Percentiles rank a stretch among this genome's conserved stretches.
Conservation (phyloP, 805 yeast genomes). For the Kodamaea fukazawae region DNA sequence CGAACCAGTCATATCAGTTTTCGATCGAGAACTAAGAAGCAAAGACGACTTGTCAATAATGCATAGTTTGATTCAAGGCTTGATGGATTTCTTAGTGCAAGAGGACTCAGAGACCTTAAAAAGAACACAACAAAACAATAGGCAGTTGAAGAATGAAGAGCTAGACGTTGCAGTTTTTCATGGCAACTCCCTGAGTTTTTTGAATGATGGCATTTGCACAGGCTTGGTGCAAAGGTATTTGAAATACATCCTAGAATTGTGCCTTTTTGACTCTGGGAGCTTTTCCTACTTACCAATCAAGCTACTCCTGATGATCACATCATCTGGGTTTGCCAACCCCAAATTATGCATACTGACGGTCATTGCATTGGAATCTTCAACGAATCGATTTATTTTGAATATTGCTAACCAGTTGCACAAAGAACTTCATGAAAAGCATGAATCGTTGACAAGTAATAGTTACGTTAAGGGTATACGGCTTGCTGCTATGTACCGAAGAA, state of each 20-base stretch:
- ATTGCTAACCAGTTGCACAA: slow-evolving; percentile 53
- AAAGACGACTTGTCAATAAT: slow-evolving; percentile 39
- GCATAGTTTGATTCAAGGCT: slow-evolving; percentile 52
- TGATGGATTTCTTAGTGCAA: slow-evolving; percentile 53
- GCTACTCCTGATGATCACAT: slow-evolving; percentile 54
- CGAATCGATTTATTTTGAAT: slow-evolving; percentile 37
- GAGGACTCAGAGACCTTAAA: slow-evolving; percentile 51
- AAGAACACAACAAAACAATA: slow-evolving; percentile 38
- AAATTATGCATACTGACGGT: slow-evolving; percentile 64
- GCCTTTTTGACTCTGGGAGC: slow-evolving; percentile 45
- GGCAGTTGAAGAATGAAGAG: slow-evolving; percentile 29
- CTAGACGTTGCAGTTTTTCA: slow-evolving; percentile 53
- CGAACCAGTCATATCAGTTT: slow-evolving; percentile 47
- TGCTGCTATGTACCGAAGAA: slow-evolving; percentile 47
- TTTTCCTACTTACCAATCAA: slow-evolving; percentile 51
- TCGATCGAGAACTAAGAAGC: slow-evolving; percentile 48
- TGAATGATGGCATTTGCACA: slow-evolving; percentile 71
- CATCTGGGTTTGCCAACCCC: slow-evolving; percentile 74
- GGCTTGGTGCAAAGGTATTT: slow-evolving; percentile 67
- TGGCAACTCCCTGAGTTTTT: slow-evolving; percentile 46
- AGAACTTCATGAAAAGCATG: slow-evolving; percentile 62
- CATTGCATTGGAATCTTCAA: slow-evolving; percentile 64
- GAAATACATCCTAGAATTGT: slow-evolving; percentile 44
- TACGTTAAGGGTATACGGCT: slow-evolving; percentile 60
- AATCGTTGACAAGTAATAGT: slow-evolving; percentile 64